Evolutionary conservation across 257 asterid genomes (phyloP).

Genomic region (Petrea volubilis): DNA sequence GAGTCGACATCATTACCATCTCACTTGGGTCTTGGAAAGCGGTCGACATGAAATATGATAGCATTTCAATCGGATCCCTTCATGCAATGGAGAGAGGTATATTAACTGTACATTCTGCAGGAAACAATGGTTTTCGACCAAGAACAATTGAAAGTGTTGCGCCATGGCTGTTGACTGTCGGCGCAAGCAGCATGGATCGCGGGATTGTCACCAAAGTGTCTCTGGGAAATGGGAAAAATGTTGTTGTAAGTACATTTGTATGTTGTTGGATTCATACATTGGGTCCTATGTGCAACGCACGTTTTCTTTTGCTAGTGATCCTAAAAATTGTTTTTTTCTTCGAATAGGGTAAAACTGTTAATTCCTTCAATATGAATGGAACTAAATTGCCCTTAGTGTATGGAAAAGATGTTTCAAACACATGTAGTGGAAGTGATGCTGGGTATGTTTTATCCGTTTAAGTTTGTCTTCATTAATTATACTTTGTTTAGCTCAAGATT

Average conservation of each 20-base stretch:
- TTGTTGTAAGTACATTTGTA: slow-evolving; percentile 20
- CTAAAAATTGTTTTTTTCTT: too few species aligned
- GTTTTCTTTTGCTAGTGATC: too few species aligned
- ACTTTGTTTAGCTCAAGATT: background rate
- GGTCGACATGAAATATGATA: background rate
- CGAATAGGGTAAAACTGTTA: slow-evolving; percentile 34
- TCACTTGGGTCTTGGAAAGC: slow-evolving; percentile 15
- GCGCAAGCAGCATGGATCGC: slow-evolving; percentile 40
- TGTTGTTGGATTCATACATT: too few species aligned
- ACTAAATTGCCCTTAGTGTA: slow-evolving; percentile 28
- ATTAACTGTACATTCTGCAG: slow-evolving; percentile 42
- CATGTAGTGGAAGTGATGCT: slow-evolving; percentile 14
- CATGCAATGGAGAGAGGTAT: slow-evolving; percentile 38
- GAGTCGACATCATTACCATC: slow-evolving; percentile 36
- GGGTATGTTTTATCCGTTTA: slow-evolving; percentile 13
- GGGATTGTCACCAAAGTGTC: slow-evolving; percentile 32
- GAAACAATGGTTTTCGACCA: slow-evolving; percentile 18
- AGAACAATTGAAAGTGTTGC: slow-evolving; percentile 24
- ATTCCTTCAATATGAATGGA: slow-evolving; percentile 35
- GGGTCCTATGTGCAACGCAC: too few species aligned
- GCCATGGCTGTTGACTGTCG: slow-evolving; percentile 51
- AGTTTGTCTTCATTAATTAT: background rate
- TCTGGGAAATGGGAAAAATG: slow-evolving; percentile 42
- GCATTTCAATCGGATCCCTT: slow-evolving; percentile 39
- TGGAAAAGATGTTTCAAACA: slow-evolving; percentile 25